Evolutionary conservation across 164 flowering plant genomes (phyloP), one percentile per base, ranked within the genome.

Genomic region (Malania oleifera): DNA sequence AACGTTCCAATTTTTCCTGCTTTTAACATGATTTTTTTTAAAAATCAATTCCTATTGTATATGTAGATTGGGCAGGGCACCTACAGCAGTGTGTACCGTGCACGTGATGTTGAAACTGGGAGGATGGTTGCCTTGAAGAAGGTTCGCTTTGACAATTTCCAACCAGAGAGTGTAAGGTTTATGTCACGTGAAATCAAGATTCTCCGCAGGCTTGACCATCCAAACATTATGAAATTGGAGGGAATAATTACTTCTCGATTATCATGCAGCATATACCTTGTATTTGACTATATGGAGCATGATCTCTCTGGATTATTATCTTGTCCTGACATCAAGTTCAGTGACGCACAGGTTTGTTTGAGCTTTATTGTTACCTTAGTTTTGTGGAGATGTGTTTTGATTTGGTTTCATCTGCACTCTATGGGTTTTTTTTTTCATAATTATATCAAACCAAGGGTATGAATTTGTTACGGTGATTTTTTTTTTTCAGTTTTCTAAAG

Each of bases 271-370:
- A 79, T 93, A 48, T 93, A 93, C 74, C 87, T 93, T 29, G 97
- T 93, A 4, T 90, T 93, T 64, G 98, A 93, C 40, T 90, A 87
- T 70, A 93, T 93, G 98, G 97, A 89, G 39, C 98, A 93, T 57
- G 98, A 93, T 65, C 95, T 93, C 62, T 70, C 96, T 17, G 98
- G 98, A 28, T 59, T 93, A 31, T 60, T 80, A 4, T 75, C 95
- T 12, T 64, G 66, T 66, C 90, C 97, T 20, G 86, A 80, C 27
- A 73, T 93, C 79, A 86, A 67, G 59, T 90, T 93, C 73, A 80
- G 54, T 48, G 95, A 90, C 6, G 44, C 96, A 40, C 96, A 89
- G 97, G 97, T 90, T 74, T 20, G 75, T 71, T 59, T 14, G 11
- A 31, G 9, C 9, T 31, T 9, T 9, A 4, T 31, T 31, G 35